Conservation (phyloP, 257 asterid species). For the Solanum sitiens region DNA sequence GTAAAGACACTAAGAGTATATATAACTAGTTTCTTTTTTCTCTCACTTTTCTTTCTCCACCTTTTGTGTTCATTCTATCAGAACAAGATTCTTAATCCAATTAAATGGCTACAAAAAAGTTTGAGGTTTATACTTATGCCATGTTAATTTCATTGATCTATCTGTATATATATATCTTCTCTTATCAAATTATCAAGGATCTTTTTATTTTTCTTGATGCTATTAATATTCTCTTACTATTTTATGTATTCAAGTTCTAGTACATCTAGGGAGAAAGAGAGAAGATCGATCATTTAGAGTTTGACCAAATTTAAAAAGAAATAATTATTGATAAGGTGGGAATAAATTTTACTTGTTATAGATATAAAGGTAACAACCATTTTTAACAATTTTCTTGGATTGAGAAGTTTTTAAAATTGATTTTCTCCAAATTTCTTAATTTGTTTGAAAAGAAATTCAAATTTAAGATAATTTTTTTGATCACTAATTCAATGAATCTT, state of each 20-base stretch:
- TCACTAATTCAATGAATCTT: not conserved
- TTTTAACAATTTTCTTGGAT: not conserved
- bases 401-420: not conserved
- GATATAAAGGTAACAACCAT: not conserved
- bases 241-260: not conserved
- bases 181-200: too few relatives aligned
- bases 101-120: not conserved
- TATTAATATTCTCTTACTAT: not conserved
- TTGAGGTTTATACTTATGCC: not conserved
- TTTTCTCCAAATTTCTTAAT: not conserved
- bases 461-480: too few relatives aligned
- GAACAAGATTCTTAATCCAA: not conserved
- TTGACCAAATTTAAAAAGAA: not conserved
- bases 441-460: too few relatives aligned
- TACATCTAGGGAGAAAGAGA: not conserved
- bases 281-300: not conserved
- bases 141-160: too few relatives aligned
- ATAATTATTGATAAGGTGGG: not conserved
- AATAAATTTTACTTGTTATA: not conserved
- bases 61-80: not conserved
- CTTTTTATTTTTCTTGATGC: too few relatives aligned
- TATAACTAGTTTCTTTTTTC: not conserved
- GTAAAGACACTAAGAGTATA: not conserved
- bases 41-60: not conserved
- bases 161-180: too few relatives aligned